Evolutionary conservation across 2,329 filamentous ascomycete genomes (phyloP), one percentile per base, ranked within the genome.

Genomic region (Fusarium camptoceras): DNA sequence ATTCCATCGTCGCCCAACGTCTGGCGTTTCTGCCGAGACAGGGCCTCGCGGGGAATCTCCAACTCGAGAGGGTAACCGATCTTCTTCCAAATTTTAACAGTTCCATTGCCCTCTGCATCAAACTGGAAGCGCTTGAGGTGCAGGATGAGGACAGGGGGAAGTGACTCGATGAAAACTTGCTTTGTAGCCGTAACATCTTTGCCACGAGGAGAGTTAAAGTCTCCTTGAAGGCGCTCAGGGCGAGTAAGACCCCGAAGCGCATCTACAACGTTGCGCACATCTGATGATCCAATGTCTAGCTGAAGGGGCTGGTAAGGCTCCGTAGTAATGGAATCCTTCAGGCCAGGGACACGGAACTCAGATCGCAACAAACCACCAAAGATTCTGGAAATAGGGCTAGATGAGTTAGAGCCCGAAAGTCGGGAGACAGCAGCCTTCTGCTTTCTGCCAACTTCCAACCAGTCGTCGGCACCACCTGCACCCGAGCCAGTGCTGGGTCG

Each of bases 101-200:
- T 97, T 25, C 94, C 94, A 46, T 77, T 75, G 46, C 91, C 92
- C 61, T 91, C 88, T 66, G 90, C 93, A 75, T 98, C 94, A 75
- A 97, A 98, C 75, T 98, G 94, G 85, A 99, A 99, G 46, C 96
- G 93, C 83, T 99, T 99, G 43, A 99, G 86, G 77, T 99, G 96
- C 11, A 99, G 87, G 56, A 98, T 97, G 15, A 99, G 87, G 6
- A 98, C 93, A 1, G 94, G 93, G 1, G 96, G 96, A 18, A 98
- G 84, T 2, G 90, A 93, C 75, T 98, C 95, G 68, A 99, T 97
- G 73, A 97, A 94, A 4, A 97, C 91, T 79, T 98, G 96, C 82
- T 98, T 99, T 31, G 93, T 97, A 3, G 94, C 94, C 27, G 88
- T 88, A 28, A 91, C 89, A 72, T 91, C 91, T 54, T 90, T 89